A percentile compares a stretch with the other conserved stretches of the same genome.
Evolutionary conservation across 75 land plant species (phyloP).

Genomic region (Selaginella tamariscina): DNA sequence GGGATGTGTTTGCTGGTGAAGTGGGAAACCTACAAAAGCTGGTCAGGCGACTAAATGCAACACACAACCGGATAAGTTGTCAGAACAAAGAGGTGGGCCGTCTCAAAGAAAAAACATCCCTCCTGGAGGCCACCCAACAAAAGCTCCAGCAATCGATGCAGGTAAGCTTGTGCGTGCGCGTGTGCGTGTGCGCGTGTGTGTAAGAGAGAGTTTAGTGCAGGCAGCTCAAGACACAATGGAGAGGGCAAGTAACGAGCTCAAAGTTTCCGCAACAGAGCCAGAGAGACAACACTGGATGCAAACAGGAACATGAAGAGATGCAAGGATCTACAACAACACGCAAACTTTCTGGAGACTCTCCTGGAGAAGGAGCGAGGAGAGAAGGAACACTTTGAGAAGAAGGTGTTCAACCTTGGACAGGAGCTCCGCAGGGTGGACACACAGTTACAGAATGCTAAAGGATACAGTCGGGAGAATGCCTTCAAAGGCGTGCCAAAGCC

Average conservation of each 20-base stretch:
- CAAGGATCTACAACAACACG: neutral
- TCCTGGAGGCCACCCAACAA: constrained; percentile 18
- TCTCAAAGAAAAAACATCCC: constrained; percentile 14
- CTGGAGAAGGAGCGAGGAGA: neutral
- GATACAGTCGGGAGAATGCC: neutral
- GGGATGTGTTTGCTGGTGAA: constrained; percentile 25
- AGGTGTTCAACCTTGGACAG: neutral
- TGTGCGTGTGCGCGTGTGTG: no score
- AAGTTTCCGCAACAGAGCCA: constrained; percentile 2
- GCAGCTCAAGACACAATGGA: constrained; percentile 16
- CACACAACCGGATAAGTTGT: constrained; percentile 3
- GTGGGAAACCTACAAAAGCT: constrained; percentile 17
- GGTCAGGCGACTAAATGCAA: constrained; percentile 11
- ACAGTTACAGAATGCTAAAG: neutral
- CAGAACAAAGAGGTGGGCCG: constrained; percentile 19
- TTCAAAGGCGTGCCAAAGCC: neutral
- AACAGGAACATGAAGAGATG: constrained; percentile 1
- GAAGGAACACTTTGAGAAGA: neutral
- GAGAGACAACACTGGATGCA: constrained; percentile 3
- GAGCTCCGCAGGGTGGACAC: neutral
- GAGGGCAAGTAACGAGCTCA: constrained; percentile 12
- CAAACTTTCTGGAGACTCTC: neutral
- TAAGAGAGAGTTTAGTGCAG: constrained; percentile 1
- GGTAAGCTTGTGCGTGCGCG: no score
- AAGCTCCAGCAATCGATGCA: constrained; percentile 15